phyloP scores from a whole-genome alignment of 1,284 basidiomycete species.

The Inonotus hispidus region DNA sequence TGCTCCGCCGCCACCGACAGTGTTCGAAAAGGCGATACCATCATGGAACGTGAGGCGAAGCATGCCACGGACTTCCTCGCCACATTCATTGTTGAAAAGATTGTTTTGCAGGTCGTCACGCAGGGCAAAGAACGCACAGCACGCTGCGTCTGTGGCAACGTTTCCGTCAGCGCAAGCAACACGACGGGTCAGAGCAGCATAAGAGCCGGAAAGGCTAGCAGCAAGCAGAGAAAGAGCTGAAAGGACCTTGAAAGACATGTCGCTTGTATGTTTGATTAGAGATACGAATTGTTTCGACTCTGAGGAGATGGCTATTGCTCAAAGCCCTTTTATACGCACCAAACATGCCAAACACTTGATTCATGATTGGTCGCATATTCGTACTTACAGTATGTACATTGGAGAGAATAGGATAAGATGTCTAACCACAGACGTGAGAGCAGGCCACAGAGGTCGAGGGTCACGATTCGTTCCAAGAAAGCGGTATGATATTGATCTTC shows the following conservation, averaged over 20 bases:
- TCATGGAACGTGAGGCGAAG: conserved; percentile 42
- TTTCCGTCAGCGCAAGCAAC: conserved; percentile 34
- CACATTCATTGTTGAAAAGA: conserved; percentile 37
- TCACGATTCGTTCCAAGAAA: neutral
- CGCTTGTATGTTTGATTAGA: neutral
- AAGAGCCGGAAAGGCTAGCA: conserved; percentile 9
- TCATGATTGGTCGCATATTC: neutral
- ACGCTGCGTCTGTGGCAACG: conserved; percentile 32
- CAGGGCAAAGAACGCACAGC: conserved; percentile 35
- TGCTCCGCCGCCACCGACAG: conserved; percentile 30
- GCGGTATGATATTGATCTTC: neutral
- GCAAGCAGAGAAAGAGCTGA: conserved; percentile 23
- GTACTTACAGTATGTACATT: neutral
- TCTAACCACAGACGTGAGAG: neutral
- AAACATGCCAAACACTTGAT: neutral
- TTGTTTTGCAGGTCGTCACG: conserved; percentile 34
- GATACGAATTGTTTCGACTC: neutral
- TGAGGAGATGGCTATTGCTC: neutral
- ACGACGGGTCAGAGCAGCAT: conserved; percentile 29
- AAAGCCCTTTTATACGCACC: neutral
- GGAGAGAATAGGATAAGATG: neutral
- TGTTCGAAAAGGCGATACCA: conserved; percentile 36
- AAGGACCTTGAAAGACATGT: conserved; percentile 28
- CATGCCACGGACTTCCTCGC: conserved; percentile 38
- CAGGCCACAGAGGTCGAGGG: neutral